Conservation (phyloP, 1,139 yeast genomes). For the Zygosaccharomyces sapae region DNA sequence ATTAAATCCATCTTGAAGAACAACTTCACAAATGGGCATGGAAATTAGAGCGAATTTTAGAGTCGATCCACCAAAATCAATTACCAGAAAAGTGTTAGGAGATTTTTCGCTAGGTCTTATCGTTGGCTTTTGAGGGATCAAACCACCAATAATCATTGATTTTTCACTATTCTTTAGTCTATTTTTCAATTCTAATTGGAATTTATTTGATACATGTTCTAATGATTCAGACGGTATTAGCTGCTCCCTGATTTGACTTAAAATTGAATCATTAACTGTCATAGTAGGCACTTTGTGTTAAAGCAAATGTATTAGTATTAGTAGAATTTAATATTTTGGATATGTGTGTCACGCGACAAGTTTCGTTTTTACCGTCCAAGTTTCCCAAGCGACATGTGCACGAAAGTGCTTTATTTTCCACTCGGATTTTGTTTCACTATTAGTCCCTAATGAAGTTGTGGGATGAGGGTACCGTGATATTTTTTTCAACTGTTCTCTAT, state of each 20-base stretch:
- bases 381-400: background rate
- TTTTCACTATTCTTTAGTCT: conserved; percentile 18
- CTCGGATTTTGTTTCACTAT: too few species aligned
- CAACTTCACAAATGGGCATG: conserved; percentile 16
- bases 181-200: conserved; percentile 18
- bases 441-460: too few species aligned
- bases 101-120: conserved; percentile 3
- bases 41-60: conserved; percentile 26
- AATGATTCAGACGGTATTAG: conserved; percentile 18
- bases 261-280: conserved; percentile 4
- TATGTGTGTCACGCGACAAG: background rate
- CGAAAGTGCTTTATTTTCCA: too few species aligned
- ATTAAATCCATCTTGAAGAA: conserved; percentile 15
- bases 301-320: background rate
- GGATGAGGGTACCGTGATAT: too few species aligned
- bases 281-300: background rate
- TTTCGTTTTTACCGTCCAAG: background rate
- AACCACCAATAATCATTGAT: conserved; percentile 24
- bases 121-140: conserved; percentile 1
- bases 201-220: conserved; percentile 10
- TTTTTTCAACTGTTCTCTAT: too few species aligned
- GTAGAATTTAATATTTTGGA: background rate
- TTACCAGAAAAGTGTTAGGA: conserved; percentile 17
- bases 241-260: conserved; percentile 11
- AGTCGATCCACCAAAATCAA: conserved; percentile 33